phyloP scores from a whole-genome alignment of 1,284 basidiomycete species.

The Golubevia pallescens region DNA sequence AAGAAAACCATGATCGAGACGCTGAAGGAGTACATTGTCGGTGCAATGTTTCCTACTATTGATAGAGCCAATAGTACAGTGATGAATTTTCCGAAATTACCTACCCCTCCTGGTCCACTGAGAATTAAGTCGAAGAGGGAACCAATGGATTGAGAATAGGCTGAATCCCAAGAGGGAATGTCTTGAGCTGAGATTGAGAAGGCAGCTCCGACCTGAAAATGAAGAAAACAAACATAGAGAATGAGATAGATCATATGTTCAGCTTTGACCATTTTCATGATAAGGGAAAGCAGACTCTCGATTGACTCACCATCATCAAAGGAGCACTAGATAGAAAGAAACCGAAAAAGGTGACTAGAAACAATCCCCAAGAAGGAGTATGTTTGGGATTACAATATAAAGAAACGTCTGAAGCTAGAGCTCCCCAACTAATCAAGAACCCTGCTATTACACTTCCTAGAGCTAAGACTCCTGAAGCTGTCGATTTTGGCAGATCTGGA shows the following conservation, averaged over 20 bases:
- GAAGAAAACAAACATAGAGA: too few relatives aligned
- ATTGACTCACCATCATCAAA: slow-evolving; percentile 59
- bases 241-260: too few relatives aligned
- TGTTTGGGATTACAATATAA: slow-evolving; percentile 58
- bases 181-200: slow-evolving; percentile 56
- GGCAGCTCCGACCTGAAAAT: slow-evolving; percentile 64
- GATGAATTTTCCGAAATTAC: slow-evolving; percentile 82
- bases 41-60: slow-evolving; percentile 76
- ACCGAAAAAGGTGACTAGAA: slow-evolving; percentile 26
- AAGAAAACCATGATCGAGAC: slow-evolving; percentile 80
- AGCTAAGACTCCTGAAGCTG: slow-evolving; percentile 48
- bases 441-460: slow-evolving; percentile 63
- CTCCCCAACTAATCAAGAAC: slow-evolving; percentile 56
- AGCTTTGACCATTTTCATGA: too few relatives aligned
- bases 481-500: slow-evolving; percentile 31
- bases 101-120: slow-evolving; percentile 69
- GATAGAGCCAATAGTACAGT: slow-evolving; percentile 78
- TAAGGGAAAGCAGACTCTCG: too few relatives aligned
- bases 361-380: slow-evolving; percentile 25
- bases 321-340: slow-evolving; percentile 48
- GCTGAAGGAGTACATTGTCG: slow-evolving; percentile 82
- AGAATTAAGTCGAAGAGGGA: slow-evolving; percentile 80
- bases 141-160: slow-evolving; percentile 64
- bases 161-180: slow-evolving; percentile 50
- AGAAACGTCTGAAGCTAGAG: slow-evolving; percentile 55